phyloP scores from a whole-genome alignment of 1,284 basidiomycete genomes.

The Ceratorhiza oryzae-sativae region DNA sequence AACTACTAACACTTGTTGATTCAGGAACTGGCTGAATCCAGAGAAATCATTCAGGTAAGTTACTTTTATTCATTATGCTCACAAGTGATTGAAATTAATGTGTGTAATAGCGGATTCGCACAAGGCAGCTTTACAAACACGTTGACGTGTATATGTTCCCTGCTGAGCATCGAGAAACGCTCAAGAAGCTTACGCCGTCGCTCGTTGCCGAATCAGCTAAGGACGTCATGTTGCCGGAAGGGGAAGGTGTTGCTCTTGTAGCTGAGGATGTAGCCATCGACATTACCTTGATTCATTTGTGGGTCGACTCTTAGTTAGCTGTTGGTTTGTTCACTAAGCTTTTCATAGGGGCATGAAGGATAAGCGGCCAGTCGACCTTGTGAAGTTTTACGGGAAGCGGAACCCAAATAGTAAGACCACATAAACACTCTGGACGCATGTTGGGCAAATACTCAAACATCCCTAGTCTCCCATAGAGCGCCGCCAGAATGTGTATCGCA shows the following conservation, averaged over 20 bases:
- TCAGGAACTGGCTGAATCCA: slow-evolving; percentile 66
- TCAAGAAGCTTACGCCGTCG: slow-evolving; percentile 60
- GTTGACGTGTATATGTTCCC: slow-evolving; percentile 73
- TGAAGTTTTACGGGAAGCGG: slow-evolving; percentile 78
- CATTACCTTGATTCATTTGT: slow-evolving; percentile 66
- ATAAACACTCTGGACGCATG: neutral
- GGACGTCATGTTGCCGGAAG: slow-evolving; percentile 38
- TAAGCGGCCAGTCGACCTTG: slow-evolving; percentile 68
- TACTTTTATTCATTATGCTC: neutral
- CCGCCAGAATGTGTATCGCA: slow-evolving; percentile 29
- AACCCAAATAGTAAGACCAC: slow-evolving; percentile 59
- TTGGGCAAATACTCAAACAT: neutral
- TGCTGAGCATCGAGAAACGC: slow-evolving; percentile 55
- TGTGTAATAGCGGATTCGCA: slow-evolving; percentile 40
- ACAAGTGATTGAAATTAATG: neutral
- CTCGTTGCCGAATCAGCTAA: slow-evolving; percentile 62
- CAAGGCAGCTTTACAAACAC: slow-evolving; percentile 67
- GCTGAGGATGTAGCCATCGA: slow-evolving; percentile 70
- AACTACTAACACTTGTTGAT: neutral
- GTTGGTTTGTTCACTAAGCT: neutral
- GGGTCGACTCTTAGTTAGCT: neutral
- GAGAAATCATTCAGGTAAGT: slow-evolving; percentile 57
- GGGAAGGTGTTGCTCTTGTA: slow-evolving; percentile 49
- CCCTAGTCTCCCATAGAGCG: slow-evolving; percentile 17
- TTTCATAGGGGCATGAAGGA: slow-evolving; percentile 64